Evolutionary conservation across 768 basidiomycete species (phyloP).

Genomic region (Filobasidium wieringae): DNA sequence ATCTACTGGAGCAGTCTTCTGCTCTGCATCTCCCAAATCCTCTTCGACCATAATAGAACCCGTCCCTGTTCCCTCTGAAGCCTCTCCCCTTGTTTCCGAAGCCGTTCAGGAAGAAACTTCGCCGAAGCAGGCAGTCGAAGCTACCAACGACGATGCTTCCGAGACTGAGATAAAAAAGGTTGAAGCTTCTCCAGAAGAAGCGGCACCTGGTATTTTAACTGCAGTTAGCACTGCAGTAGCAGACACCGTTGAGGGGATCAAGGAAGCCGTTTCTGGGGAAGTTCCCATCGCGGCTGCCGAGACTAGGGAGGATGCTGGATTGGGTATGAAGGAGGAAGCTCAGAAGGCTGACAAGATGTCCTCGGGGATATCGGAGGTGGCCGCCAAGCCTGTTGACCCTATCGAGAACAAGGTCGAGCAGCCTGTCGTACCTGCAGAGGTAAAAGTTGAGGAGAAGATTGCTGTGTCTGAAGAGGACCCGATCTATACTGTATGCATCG

Average conservation of each 20-base stretch:
- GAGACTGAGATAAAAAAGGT: no score
- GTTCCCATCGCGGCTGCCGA: neutral
- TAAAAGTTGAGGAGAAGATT: neutral
- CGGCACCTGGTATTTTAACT: neutral
- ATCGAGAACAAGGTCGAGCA: neutral
- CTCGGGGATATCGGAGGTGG: neutral
- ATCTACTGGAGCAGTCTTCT: slow-evolving; percentile 59
- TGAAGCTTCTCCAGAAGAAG: no score
- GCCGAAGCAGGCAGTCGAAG: neutral
- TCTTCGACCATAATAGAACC: no score
- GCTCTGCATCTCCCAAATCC: slow-evolving; percentile 25
- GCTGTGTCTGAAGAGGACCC: slow-evolving; percentile 12
- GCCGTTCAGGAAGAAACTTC: slow-evolving; percentile 1
- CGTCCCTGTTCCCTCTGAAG: neutral
- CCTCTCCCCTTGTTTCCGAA: neutral
- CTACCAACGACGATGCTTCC: no score
- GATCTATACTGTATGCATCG: slow-evolving; percentile 55
- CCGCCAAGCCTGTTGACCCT: neutral
- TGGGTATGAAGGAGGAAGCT: no score
- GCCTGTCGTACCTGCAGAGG: neutral
- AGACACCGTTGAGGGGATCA: neutral
- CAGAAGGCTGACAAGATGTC: neutral
- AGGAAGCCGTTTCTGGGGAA: neutral
- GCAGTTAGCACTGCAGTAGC: neutral
- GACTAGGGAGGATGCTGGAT: neutral